Base-by-base conservation (phyloP, 129 eudicot genomes). In the Flaveria trinervia region DNA sequence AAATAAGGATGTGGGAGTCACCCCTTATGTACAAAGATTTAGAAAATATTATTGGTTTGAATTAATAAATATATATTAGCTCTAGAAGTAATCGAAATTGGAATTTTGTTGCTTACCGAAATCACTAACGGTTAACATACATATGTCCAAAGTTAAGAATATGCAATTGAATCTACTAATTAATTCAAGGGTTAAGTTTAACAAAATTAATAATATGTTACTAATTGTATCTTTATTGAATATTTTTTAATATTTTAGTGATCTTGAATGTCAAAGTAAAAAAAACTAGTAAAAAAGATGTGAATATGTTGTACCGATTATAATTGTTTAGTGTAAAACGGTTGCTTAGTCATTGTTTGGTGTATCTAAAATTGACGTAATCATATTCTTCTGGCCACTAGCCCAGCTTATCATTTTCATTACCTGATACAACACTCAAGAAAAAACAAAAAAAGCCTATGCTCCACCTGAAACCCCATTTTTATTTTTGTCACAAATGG, bases 61-160 rank as follows among this genome's bases (percentile, higher is more conserved):
- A 33, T 43, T 39, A 72, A 48, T 79, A 8, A 59, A 72, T 4
- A 72, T 36, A 64, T 50, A 36, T 25, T 51, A 9, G 23, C 20
- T 64, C 68, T 79, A 6, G 73, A 52, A 50, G 9, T 64, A 22
- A 79, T 79, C 78, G 67, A 72, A 10, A 12, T 51, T 36, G 2
- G 41, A 36, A 49, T 7, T 59, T 57, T 71, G 82, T 45, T 70
- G 64, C 33, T 28, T 46, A 70, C 10, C 48, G 77, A 60, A 43
- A 59, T 30, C 15, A 69, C 68, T 70, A 48, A 46, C 3, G 65
- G 46, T 62, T 39, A n/a, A 15, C 20, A 7, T 30, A 65, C 23
- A 64, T 33, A 50, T 17, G 78, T 72, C 78, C 83, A 72, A 73
- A 72, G 9, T 51, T 23, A 2, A 51, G 83, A 79, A 79, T 79